Base-by-base conservation (phyloP, 1,284 basidiomycete species). In the Ceratobasidium sp. region DNA sequence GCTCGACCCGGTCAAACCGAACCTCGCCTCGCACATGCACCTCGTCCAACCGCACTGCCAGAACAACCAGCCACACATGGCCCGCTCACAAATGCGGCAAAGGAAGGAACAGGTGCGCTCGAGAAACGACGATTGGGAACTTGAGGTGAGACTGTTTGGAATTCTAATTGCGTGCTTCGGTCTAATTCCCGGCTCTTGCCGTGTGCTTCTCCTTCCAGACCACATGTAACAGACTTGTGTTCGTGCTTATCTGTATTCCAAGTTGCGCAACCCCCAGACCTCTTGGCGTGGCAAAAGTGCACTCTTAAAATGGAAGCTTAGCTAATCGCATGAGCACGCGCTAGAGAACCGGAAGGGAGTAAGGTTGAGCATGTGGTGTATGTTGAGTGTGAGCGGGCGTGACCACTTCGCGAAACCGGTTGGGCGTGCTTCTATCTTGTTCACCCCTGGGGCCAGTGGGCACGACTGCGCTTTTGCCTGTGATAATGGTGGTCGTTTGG, bases 231-330 rank as follows among this genome's bases (percentile, higher is more conserved):
- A 51, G 24, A 13, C 43, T 9, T 29, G 31, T 27, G 31, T 66
- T 53, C 34, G 64, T 31, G 48, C 27, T 53, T 53, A 66, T 66
- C 64, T 34, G 29, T 66, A 54, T 66, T 66, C 64, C 22, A 27
- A 27, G n/a, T 58, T 58, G 31, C n/a, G 46, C 39, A 49, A 54
- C 43, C 13, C 31, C 31, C 22, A 24, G 31, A 62, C 11, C 46
- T 19, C 66, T 69, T 69, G 34, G 66, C 34, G 41, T 58, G 31
- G 54, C 54, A 31, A 11, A 58, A 58, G 13, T 37, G 31, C 4
- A n/a, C 6, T 31, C 43, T 22, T 11, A 14, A 62, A 43, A 8
- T 24, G 59, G 2, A 22, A n/a, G 37, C 13, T 62, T 41, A 62
- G 37, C 19, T 62, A 62, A 62, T 14, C 8, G 7, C 9, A 8